Percentiles rank a stretch among this genome's conserved stretches.
These are phyloP conservation scores for Fusarium algeriense DNA, from an alignment of 2,329 filamentous ascomycete species.

Conservation along the genomic window DNA sequence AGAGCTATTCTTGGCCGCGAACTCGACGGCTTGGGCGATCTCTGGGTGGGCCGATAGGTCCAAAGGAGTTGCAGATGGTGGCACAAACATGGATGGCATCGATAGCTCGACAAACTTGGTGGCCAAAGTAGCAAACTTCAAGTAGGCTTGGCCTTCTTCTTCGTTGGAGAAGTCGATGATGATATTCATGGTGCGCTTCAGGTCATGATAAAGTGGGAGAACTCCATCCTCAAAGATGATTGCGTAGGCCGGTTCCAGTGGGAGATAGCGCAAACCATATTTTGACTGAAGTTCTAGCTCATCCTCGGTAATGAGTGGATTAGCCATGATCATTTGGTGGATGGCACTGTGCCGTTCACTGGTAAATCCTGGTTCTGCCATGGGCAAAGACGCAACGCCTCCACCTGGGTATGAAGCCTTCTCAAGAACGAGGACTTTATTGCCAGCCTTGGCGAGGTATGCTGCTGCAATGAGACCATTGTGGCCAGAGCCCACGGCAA, in stretches of 20 bases:
- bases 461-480: not conserved
- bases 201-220: not conserved
- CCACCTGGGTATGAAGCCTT: not conserved
- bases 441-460: not conserved
- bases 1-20: not conserved
- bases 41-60: not conserved
- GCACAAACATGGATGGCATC: not conserved
- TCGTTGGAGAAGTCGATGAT: not conserved
- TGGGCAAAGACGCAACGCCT: not conserved
- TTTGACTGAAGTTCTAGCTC: not conserved
- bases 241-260: not conserved
- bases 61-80: rapidly evolving
- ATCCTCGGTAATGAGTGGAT: not conserved
- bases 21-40: not conserved
- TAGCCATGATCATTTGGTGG: not conserved
- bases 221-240: not conserved
- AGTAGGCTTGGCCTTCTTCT: not conserved
- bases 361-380: not conserved
- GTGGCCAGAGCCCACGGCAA: not conserved
- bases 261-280: not conserved
- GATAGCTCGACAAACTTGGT: not conserved
- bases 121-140: not conserved
- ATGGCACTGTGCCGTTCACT: not conserved
- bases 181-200: not conserved
- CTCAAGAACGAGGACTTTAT: not conserved